Conservation (phyloP, 1,284 basidiomycete genomes). For the Phylloporus sp. region DNA sequence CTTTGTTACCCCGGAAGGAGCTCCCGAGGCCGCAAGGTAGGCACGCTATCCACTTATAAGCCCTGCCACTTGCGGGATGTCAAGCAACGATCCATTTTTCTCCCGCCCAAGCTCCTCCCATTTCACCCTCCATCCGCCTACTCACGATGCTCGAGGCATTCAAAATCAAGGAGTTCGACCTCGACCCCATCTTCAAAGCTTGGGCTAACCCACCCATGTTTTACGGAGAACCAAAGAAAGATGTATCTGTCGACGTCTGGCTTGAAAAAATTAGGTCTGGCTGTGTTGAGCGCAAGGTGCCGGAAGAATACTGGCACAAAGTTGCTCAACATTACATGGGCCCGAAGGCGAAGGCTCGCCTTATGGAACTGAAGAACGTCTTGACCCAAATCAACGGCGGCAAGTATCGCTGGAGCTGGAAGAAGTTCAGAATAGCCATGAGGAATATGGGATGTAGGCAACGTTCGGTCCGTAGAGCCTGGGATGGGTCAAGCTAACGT, state of each 20-base stretch:
- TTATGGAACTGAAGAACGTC: slow-evolving; percentile 71
- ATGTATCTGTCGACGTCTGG: slow-evolving; percentile 70
- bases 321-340: slow-evolving; percentile 75
- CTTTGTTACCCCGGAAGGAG: slow-evolving; percentile 33
- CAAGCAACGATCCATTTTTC: slow-evolving; percentile 20
- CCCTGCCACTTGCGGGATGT: slow-evolving; percentile 17
- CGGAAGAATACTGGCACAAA: slow-evolving; percentile 78
- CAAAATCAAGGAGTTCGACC: slow-evolving; percentile 74
- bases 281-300: slow-evolving; percentile 66
- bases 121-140: slow-evolving; percentile 1
- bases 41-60: slow-evolving; percentile 35
- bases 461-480: slow-evolving; percentile 7
- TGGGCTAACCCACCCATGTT: slow-evolving; percentile 71
- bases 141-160: slow-evolving; percentile 65
- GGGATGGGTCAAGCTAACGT: slow-evolving; percentile 8
- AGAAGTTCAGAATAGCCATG: slow-evolving; percentile 76
- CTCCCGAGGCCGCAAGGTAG: slow-evolving; percentile 31
- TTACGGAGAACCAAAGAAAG: slow-evolving; percentile 66
- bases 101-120: slow-evolving; percentile 8
- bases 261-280: slow-evolving; percentile 67
- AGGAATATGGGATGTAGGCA: slow-evolving; percentile 77
- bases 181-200: slow-evolving; percentile 61
- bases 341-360: slow-evolving; percentile 60
- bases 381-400: slow-evolving; percentile 74
- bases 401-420: slow-evolving; percentile 78